Base-by-base conservation (phyloP, 495 filamentous ascomycete species). In the Neurospora sp. region DNA sequence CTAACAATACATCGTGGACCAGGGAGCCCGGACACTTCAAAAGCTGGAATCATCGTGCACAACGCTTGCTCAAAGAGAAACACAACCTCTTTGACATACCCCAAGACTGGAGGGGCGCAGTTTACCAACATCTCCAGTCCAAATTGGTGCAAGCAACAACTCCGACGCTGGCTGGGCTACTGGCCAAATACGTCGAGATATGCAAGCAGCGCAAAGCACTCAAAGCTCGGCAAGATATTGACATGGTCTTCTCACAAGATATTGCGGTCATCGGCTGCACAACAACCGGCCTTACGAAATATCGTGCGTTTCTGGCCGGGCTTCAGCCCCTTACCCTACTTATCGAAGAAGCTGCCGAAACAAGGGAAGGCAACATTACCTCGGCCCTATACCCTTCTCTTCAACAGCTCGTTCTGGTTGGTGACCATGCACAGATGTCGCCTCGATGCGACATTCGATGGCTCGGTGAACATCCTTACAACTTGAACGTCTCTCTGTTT, bases 281-380 rank as follows among this genome's bases (percentile, higher is more conserved):
- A 0, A 87, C 84, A 0, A 87, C 95, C 0, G 96, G 96, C 5
- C 79, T 98, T n/a, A 93, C 90, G 77, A 98, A 98, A 76, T 94
- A 96, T 74, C 88, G 95, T 20, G 89, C 83, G 3, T 82, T 97
- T 0, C 81, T 98, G 31, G 87, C 91, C 14, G 89, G 88, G 35
- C 73, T 97, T 20, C 83, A 88, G 39, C 94, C 96, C 0, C 87
- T 80, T 16, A 82, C 85, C 16, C 78, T 88, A 37, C 82, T 89
- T 9, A 86, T 88, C 48, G 87, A 89, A 77, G 88, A 89, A 73
- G 88, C 88, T 4, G 87, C 85, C 7, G 86, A 89, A 74, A 85
- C 88, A 7, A 81, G 84, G 35, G 88, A 90, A 72, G 82, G 84
- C 35, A 85, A 89, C 75, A 86, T 86, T 38, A 77, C 87, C 0